Evolutionary conservation across 2,329 filamentous ascomycete species (phyloP).

Genomic region (Ilyonectria destructans): DNA sequence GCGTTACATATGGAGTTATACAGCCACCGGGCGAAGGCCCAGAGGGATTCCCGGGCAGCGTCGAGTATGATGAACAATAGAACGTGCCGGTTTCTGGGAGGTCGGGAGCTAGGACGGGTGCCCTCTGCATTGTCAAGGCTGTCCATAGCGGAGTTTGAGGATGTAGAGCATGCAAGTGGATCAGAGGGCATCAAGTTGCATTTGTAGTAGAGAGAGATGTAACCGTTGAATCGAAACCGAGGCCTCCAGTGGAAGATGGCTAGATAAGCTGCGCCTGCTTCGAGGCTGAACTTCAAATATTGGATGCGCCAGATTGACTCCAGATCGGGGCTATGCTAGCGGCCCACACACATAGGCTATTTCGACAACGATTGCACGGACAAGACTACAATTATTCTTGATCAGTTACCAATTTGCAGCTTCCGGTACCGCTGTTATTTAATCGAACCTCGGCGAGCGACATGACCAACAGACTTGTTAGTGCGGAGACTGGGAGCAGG

Average conservation of each 20-base stretch:
- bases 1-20: background rate
- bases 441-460: too few relatives aligned
- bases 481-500: background rate
- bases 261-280: background rate
- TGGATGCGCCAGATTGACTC: too few relatives aligned
- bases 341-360: too few relatives aligned
- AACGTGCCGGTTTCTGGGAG: slow-evolving; percentile 4
- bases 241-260: background rate
- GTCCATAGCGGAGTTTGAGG: slow-evolving; percentile 7
- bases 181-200: too few relatives aligned
- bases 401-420: too few relatives aligned
- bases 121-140: slow-evolving; percentile 1
- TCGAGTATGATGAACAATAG: slow-evolving; percentile 18
- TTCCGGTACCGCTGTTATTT: too few relatives aligned
- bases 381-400: too few relatives aligned
- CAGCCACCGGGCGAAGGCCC: background rate
- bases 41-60: slow-evolving; percentile 10
- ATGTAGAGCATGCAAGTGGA: background rate
- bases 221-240: background rate
- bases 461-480: too few relatives aligned
- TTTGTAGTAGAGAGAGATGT: background rate
- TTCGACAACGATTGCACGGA: too few relatives aligned
- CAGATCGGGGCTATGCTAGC: too few relatives aligned
- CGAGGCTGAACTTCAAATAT: too few relatives aligned
- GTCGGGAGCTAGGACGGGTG: background rate